Evolutionary conservation across 306 rosid genomes (phyloP).

Genomic region (Hylodesmum podocarpum): DNA sequence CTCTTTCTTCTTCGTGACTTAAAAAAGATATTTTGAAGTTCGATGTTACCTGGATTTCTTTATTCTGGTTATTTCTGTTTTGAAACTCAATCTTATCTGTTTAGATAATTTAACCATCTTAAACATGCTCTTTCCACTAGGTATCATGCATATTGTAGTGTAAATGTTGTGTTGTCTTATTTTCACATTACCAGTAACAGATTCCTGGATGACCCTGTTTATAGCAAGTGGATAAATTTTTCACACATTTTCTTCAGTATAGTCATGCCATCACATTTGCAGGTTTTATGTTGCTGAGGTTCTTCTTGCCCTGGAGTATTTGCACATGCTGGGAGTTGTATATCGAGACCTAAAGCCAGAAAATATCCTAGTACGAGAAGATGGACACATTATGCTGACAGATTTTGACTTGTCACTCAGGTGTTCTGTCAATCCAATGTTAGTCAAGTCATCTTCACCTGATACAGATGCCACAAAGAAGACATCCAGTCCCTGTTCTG

Average conservation of each 20-base stretch:
- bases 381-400: constrained; percentile 98
- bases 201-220: neutral
- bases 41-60: neutral
- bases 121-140: neutral
- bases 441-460: constrained; percentile 74
- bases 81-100: neutral
- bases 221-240: neutral
- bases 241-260: constrained; percentile 13
- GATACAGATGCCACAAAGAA: constrained; percentile 54
- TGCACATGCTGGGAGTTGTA: constrained; percentile 96
- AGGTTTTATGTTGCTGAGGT: constrained; percentile 97
- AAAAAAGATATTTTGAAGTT: constrained; percentile 18
- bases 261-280: constrained; percentile 25
- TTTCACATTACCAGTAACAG: neutral
- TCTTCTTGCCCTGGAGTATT: constrained; percentile 91
- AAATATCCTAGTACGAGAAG: constrained; percentile 92
- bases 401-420: constrained; percentile 92
- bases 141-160: neutral
- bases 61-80: neutral
- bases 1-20: constrained; percentile 6
- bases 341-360: constrained; percentile 97
- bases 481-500: constrained; percentile 66
- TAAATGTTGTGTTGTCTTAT: neutral
- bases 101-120: constrained; percentile 5
- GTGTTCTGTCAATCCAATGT: constrained; percentile 75